phyloP scores from a whole-genome alignment of 495 filamentous ascomycete genomes.

The Aspergillus bridgeri region DNA sequence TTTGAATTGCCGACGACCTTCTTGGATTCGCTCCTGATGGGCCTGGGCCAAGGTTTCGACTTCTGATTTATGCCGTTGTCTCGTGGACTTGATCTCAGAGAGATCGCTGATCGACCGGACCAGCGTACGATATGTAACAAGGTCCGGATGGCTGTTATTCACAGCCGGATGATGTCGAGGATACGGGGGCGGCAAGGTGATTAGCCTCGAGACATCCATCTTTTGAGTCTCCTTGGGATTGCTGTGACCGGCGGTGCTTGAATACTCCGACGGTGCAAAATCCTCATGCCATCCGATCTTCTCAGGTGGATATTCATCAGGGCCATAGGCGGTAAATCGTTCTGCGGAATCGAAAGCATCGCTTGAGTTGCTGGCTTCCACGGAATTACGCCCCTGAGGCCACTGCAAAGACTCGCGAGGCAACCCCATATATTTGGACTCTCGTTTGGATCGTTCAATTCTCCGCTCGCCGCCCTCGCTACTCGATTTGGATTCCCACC shows the following conservation, averaged over 20 bases:
- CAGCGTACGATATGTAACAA: constrained; percentile 69
- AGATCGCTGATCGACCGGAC: constrained; percentile 77
- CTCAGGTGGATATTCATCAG: constrained; percentile 77
- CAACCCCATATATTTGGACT: constrained; percentile 94
- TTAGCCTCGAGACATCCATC: constrained; percentile 85
- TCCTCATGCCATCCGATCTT: constrained; percentile 78
- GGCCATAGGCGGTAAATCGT: constrained; percentile 43
- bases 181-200: constrained; percentile 90
- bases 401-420: constrained; percentile 71
- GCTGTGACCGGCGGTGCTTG: constrained; percentile 12
- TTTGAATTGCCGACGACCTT: constrained; percentile 49
- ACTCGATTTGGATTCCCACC: constrained; percentile 78
- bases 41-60: constrained; percentile 35
- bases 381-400: constrained; percentile 36
- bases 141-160: constrained; percentile 89
- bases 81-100: constrained; percentile 64
- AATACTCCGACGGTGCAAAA: constrained; percentile 33
- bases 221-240: constrained; percentile 40
- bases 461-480: constrained; percentile 47
- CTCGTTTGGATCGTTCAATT: constrained; percentile 70
- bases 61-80: constrained; percentile 52
- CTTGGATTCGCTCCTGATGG: constrained; percentile 39
- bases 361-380: constrained; percentile 25
- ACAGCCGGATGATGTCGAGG: constrained; percentile 91
- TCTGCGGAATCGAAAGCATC: constrained; percentile 25